Base-by-base conservation (phyloP, 2,329 filamentous ascomycete species). In the Aschersonia sp. region DNA sequence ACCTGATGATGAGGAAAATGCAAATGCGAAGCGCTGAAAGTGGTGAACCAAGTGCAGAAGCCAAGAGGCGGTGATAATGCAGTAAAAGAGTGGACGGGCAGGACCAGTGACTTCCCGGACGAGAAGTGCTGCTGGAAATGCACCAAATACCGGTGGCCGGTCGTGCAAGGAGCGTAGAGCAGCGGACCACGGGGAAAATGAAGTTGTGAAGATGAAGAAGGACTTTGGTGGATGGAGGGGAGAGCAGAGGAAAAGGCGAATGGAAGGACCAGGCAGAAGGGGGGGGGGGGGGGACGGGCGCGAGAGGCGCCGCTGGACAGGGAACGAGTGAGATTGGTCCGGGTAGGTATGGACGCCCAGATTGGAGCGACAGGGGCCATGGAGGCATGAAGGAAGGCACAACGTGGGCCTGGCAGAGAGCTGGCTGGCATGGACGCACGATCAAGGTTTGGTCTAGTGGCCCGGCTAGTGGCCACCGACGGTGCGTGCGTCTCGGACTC, bases 1-100 rank as follows among this genome's bases (percentile, higher is more conserved):
- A 49, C 47, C 44, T 51, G 45, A 40, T 45, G 38, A 29, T n/a
- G 45, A 43, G 43, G 32, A 45, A 44, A 48, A 49, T 31, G 42
- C 40, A 47, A 51, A 51, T 49, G 48, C 45, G n/a, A 49, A 54
- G 45, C 48, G 47, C 47, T 42, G 35, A 30, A 47, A 51, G 32
- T 38, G 5, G 32, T 5, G 32, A 38, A 45, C 38, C 38, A 40
- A 47, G 45, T 45, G 32, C 45, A 47, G 44, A 49, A 44, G 40
- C 43, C 47, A 48, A 50, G 49, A 51, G 44, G 55, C 54, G 50
- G 51, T 55, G 55, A 56, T 57, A 54, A 59, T 47, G 54, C 55
- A 54, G 55, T 54, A 65, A 67, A 74, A 70, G 74, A 78, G 72
- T 68, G 74, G 74, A 78, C 74, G 74, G 74, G 61, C 72, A 65